Evolutionary conservation across 2,329 filamentous ascomycete genomes (phyloP).

Genomic region (Clonostachys solani): DNA sequence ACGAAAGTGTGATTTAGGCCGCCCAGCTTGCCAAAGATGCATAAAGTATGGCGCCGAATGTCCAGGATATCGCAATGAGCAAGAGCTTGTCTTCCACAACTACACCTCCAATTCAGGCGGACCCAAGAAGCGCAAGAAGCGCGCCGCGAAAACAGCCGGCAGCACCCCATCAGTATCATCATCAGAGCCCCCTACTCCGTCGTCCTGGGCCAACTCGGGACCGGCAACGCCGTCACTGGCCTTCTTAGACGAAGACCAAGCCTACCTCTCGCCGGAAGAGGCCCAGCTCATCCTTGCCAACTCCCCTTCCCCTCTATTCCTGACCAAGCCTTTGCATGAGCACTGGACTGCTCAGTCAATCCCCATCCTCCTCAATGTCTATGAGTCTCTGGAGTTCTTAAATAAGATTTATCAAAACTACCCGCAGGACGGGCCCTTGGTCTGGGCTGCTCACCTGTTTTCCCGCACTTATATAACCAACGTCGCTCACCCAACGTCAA

Average conservation of each 20-base stretch:
- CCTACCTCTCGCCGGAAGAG: neutral
- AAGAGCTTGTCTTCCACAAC: constrained; percentile 32
- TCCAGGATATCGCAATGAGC: constrained; percentile 31
- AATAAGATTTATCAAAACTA: constrained; percentile 16
- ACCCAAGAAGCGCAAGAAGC: constrained; percentile 23
- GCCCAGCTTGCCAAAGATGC: constrained; percentile 32
- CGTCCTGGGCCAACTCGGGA: neutral
- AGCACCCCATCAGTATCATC: neutral
- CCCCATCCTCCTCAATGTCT: constrained; percentile 31
- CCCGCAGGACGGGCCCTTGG: constrained; percentile 22
- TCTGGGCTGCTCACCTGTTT: constrained; percentile 33
- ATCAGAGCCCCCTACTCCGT: neutral
- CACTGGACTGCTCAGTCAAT: constrained; percentile 32
- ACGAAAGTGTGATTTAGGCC: constrained; percentile 31
- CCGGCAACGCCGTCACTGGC: neutral
- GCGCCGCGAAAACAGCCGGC: constrained; percentile 5
- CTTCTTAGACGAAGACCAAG: neutral
- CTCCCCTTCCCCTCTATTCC: neutral
- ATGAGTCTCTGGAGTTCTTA: constrained; percentile 27
- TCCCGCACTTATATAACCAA: constrained; percentile 32
- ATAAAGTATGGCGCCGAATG: constrained; percentile 32
- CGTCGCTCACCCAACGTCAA: constrained; percentile 21
- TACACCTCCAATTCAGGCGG: constrained; percentile 14
- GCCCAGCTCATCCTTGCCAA: neutral
- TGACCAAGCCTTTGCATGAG: constrained; percentile 17